phyloP scores from a whole-genome alignment of 192 early-diverging fungal genomes.

The Fimicolochytrium jonesii region DNA sequence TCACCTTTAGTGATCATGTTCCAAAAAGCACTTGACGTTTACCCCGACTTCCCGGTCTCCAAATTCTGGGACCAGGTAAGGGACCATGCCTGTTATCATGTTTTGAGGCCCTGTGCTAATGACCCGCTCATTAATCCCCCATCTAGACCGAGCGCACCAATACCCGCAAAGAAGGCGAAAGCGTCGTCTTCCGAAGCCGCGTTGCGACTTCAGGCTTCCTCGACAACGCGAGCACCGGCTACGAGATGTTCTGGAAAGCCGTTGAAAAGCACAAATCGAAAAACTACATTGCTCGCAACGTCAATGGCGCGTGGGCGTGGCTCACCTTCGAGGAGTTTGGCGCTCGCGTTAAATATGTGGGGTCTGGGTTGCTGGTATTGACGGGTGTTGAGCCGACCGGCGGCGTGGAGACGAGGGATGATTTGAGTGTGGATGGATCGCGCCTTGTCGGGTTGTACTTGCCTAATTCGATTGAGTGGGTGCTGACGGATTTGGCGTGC shows the following conservation, averaged over 20 bases:
- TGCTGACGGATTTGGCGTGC: background rate
- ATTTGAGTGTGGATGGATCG: background rate
- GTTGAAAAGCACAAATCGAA: slow-evolving; percentile 18
- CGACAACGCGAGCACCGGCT: no score
- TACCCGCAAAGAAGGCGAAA: slow-evolving; percentile 32
- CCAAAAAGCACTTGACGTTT: background rate
- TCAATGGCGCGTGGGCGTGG: slow-evolving; percentile 31
- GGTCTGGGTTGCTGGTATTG: slow-evolving; percentile 33
- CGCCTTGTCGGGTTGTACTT: no score
- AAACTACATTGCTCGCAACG: slow-evolving; percentile 33
- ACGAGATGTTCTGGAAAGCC: slow-evolving; percentile 38
- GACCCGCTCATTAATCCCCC: background rate
- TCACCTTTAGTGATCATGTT: background rate
- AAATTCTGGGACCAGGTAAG: slow-evolving; percentile 26
- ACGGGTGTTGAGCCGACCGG: background rate
- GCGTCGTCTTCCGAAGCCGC: slow-evolving; percentile 30
- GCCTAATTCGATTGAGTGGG: no score
- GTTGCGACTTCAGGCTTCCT: no score
- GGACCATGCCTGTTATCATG: background rate
- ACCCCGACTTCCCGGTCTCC: slow-evolving; percentile 31
- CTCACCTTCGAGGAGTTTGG: slow-evolving; percentile 29
- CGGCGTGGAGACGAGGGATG: background rate
- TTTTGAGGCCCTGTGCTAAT: background rate
- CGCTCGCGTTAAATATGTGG: slow-evolving; percentile 35
- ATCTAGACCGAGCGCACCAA: slow-evolving; percentile 1